Conservation (phyloP, 164 flowering plant species). For the Nymphaea colorata region DNA sequence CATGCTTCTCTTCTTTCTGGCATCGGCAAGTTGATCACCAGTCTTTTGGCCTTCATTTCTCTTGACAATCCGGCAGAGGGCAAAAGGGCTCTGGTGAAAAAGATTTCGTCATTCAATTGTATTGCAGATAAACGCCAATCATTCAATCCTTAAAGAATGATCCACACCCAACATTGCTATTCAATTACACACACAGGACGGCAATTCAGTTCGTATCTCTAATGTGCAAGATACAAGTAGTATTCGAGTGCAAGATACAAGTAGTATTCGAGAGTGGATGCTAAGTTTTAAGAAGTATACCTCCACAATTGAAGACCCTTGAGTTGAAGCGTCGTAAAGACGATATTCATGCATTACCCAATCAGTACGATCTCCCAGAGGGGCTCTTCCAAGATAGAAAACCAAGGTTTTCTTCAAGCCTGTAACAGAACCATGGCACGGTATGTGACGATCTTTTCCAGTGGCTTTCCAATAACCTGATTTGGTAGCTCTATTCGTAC, state of each 20-base stretch:
- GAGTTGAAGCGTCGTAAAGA: constrained; percentile 49
- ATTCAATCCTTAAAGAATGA: not conserved
- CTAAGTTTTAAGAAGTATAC: constrained; percentile 15
- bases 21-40: constrained; percentile 22
- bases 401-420: constrained; percentile 82
- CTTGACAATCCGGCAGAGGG: constrained; percentile 69
- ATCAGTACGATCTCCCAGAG: constrained; percentile 69
- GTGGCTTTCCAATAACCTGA: constrained; percentile 99
- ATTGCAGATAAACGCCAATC: not conserved
- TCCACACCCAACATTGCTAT: too few species aligned
- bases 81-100: constrained; percentile 55
- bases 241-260: not conserved
- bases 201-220: not conserved
- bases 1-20: constrained; percentile 29
- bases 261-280: not conserved
- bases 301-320: constrained; percentile 36
- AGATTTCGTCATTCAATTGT: not conserved
- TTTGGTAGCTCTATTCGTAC: constrained; percentile 85
- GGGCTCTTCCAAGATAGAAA: constrained; percentile 83
- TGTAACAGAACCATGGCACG: constrained; percentile 35
- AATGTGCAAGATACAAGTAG: not conserved
- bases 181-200: not conserved
- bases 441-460: constrained; percentile 77
- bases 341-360: constrained; percentile 98
- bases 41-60: constrained; percentile 35